Evolutionary conservation across 495 filamentous ascomycete species (phyloP), one percentile per base, ranked within the genome.

Genomic region (Neurospora sp.): DNA sequence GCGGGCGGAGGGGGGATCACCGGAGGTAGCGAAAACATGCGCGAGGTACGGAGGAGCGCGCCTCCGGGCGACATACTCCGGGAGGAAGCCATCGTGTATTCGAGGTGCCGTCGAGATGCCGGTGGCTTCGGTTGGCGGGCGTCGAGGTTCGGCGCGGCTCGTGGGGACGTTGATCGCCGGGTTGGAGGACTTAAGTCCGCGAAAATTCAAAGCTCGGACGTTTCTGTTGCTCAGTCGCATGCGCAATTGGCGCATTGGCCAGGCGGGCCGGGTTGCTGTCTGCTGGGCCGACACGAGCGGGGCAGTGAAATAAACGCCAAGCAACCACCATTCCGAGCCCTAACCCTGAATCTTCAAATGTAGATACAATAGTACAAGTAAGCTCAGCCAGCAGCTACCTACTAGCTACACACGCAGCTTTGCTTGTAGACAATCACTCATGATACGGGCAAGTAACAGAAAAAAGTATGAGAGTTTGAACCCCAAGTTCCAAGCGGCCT

Each of bases 41-140:
- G 86, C 68, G 89, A 90, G 6, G 84, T 77, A 74, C 89, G 85
- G 74, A 90, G 83, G 71, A 90, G 86, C 74, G 84, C 84, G 61
- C 85, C 89, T 72, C 86, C 89, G 18, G 89, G 89, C 31, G 91
- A 91, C 75, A 87, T 77, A 74, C 81, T 79, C 78, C 75, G 75
- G 70, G 75, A 42, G 37, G 74, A 35, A 68, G 74, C 71, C 78
- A 78, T 80, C 39, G 75, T 75, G 69, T 61, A 61, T 69, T 27
- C 71, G 48, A 48, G 48, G 73, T 71, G 73, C 74, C 70, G 48
- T 44, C 70, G 71, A 71, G 41, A 38, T 31, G 42, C 41, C 53
- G 53, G 53, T 61, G 53, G 53, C 53, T 61, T 61, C 27, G 53
- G 53, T 61, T 61, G 53, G 2, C 53, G 53, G 53, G 22, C 53